Base-by-base conservation (phyloP, 2,329 filamentous ascomycete species). In the Neofusicoccum laricinum region DNA sequence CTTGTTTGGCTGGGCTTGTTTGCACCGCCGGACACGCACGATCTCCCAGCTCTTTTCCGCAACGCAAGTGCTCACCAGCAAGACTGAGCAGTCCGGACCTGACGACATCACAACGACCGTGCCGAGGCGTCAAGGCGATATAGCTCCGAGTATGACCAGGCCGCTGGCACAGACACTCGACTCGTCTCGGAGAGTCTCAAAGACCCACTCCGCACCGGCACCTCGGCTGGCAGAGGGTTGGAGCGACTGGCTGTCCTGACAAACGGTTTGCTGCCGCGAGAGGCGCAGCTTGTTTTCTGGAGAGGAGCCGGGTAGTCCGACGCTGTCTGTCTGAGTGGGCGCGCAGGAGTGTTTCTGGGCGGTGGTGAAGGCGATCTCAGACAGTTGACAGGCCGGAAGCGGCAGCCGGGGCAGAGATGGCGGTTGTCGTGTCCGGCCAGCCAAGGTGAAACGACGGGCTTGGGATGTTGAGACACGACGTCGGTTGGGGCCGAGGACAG, bases 381-480 rank as follows among this genome's bases (percentile, higher is more conserved):
- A 48, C 45, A 19, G 17, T 48, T 4, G 10, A 17, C 45, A 21
- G 45, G 45, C 45, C 45, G 45, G 2, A 48, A 25, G 12, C 10
- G 17, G 45, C 19, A 49, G 25, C 32, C 21, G 36, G 51, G 38
- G 51, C 3, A 2, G 19, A 32, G 53, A 36, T 10, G 53, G 38
- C n/a, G 51, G 7, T 5, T 5, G 30, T 15, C 15, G 46, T 51
- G 49, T 38, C 30, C 34, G 49, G 49, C 49, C 50, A 41, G 51
- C 51, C 36, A 40, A 55, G 51, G 19, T 57, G 53, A 57, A 57
- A 57, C 53, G 51, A 19, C 51, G 51, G 38, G 50, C 50, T 55
- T 55, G 34, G n/a, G 34, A n/a, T 6, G 46, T 25, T 49, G 48
- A 43, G 38, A 40, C 34, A 55, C 7, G 36, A 30, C 25, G 25